Conservation (phyloP, 164 flowering plant genomes). For the Chimonanthus praecox region DNA sequence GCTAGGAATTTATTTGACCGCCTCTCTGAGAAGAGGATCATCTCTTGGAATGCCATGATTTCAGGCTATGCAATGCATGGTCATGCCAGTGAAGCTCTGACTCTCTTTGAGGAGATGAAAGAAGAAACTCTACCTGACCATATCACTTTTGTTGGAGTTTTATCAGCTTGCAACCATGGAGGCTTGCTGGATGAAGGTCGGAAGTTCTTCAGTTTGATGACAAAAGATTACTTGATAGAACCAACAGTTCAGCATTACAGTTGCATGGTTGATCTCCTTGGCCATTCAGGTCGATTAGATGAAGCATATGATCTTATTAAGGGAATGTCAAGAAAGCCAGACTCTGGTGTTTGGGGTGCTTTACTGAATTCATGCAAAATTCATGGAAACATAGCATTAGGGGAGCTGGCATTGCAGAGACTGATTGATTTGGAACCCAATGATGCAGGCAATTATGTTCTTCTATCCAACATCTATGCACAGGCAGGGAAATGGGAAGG, state of each 20-base stretch:
- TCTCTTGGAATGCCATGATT: slow-evolving; percentile 24
- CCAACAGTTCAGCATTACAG: slow-evolving; percentile 13
- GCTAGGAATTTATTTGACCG: slow-evolving; percentile 14
- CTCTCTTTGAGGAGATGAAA: slow-evolving; percentile 13
- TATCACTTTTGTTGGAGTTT: slow-evolving; percentile 19
- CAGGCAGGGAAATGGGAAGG: slow-evolving; percentile 17
- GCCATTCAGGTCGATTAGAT: slow-evolving; percentile 10
- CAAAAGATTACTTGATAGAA: slow-evolving; percentile 5
- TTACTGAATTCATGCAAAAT: slow-evolving; percentile 16
- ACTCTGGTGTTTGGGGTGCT: slow-evolving; percentile 21
- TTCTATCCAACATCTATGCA: slow-evolving; percentile 16
- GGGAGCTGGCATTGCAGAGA: slow-evolving; percentile 10
- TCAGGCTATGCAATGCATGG: slow-evolving; percentile 21
- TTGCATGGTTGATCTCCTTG: slow-evolving; percentile 11
- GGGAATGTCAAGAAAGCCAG: slow-evolving; percentile 10
- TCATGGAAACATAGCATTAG: slow-evolving; percentile 10
- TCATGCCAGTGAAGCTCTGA: slow-evolving; percentile 14
- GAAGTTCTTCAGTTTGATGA: slow-evolving; percentile 5
- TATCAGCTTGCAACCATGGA: slow-evolving; percentile 14
- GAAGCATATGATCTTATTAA: slow-evolving; percentile 10
- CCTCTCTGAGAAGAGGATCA: slow-evolving; percentile 7
- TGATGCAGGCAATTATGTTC: slow-evolving; percentile 17
- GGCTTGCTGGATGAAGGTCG: slow-evolving; percentile 11
- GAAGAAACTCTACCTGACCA: slow-evolving; percentile 7
- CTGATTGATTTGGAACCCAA: slow-evolving; percentile 16